Base-by-base conservation (phyloP, 2,329 filamentous ascomycete genomes). In the Exophiala sp. region DNA sequence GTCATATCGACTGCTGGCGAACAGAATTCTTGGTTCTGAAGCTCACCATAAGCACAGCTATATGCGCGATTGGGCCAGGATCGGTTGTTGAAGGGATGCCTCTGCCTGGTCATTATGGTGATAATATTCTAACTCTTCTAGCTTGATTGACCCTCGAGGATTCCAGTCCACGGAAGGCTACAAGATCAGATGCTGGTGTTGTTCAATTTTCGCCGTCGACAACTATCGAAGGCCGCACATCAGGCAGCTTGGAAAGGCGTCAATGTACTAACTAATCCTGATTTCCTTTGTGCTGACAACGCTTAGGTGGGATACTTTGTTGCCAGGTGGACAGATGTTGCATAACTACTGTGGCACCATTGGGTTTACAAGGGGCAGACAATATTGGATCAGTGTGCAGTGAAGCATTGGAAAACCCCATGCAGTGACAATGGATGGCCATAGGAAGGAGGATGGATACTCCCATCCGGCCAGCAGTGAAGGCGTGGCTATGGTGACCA, bases 321-420 rank as follows among this genome's bases (percentile, higher is more conserved):
- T 50, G 51, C 51, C 43, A 21, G 34, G 47, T 50, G 46, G 22
- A 37, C 43, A 50, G 50, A 47, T 47, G 7, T 50, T 50, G 43
- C 43, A 44, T 24, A 23, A n/a, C 19, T 32, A 32, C 43, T 40
- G 43, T 53, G 47, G 46, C 51, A 50, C 18, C 32, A 23, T 47
- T 43, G 46, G 32, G 16, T 34, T 39, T 38, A 53, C 51, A 30
- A n/a, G 41, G 29, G 32, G 46, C 47, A 47, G 13, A 50, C 32
- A 50, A 23, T 34, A 24, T 32, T n/a, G 44, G n/a, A 32, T 14
- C n/a, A 37, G 30, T 9, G 29, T 27, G 43, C 23, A 22, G 43
- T 42, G 38, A 35, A 46, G 38, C 29, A 41, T 9, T 23, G 19
- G 22, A 34, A 21, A 6, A 22, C 19, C 14, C 14, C 14, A 18